phyloP scores from a whole-genome alignment of 441 rosid genomes.

The Croton setiger region DNA sequence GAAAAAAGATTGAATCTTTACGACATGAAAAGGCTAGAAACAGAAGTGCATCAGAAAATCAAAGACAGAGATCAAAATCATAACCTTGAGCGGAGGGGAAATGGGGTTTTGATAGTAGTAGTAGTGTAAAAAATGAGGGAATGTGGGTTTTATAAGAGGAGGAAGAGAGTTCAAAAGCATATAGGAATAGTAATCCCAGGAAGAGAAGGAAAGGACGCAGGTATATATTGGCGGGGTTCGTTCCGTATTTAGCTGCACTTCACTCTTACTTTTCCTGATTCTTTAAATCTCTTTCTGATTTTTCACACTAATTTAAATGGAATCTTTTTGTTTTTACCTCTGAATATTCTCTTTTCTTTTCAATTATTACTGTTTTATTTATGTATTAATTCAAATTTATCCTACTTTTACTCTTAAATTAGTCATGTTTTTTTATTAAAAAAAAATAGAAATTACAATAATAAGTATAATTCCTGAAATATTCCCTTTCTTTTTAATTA shows the following conservation, averaged over 20 bases:
- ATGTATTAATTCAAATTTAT: too few relatives aligned
- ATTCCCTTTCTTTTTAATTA: too few relatives aligned
- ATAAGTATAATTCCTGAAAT: too few relatives aligned
- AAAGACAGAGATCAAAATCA: too few relatives aligned
- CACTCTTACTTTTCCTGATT: too few relatives aligned
- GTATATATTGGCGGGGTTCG: conserved; percentile 1
- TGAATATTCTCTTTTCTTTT: not conserved
- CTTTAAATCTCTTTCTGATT: not conserved
- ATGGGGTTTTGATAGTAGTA: not conserved
- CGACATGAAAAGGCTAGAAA: too few relatives aligned
- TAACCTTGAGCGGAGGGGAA: not conserved
- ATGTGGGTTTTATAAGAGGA: not conserved
- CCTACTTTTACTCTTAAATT: too few relatives aligned
- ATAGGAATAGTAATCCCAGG: not conserved
- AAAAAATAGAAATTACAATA: too few relatives aligned
- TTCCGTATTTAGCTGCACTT: conserved; percentile 30
- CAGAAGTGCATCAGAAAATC: too few relatives aligned
- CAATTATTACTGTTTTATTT: too few relatives aligned
- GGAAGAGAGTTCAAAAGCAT: not conserved
- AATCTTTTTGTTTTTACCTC: not conserved
- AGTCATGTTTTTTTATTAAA: too few relatives aligned
- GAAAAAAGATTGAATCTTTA: too few relatives aligned
- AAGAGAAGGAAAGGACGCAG: not conserved
- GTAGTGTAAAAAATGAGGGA: not conserved
- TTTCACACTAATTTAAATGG: not conserved